phyloP scores from a whole-genome alignment of 768 basidiomycete species.

The Suillus fuscotomentosus region DNA sequence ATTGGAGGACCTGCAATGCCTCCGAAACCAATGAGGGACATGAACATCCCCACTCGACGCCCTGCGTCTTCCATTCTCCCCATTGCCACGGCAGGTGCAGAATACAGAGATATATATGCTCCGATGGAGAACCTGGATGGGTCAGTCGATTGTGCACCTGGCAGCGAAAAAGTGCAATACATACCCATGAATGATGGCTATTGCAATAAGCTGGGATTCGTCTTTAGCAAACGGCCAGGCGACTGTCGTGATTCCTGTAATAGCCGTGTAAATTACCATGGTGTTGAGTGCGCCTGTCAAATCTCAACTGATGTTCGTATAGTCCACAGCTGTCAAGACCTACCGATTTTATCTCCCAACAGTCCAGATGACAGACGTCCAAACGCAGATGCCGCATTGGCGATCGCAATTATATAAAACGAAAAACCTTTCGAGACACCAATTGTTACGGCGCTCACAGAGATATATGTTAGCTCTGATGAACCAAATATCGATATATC shows the following conservation, averaged over 20 bases:
- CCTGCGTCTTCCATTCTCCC: constrained; percentile 63
- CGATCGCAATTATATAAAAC: constrained; percentile 66
- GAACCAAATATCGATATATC: constrained; percentile 3
- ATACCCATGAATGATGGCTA: constrained; percentile 67
- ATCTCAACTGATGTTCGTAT: not conserved
- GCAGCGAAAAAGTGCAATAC: constrained; percentile 14
- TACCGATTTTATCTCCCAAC: constrained; percentile 54
- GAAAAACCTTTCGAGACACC: constrained; percentile 52
- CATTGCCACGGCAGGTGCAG: constrained; percentile 58
- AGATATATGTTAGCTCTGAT: constrained; percentile 66
- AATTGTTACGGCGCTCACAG: constrained; percentile 49
- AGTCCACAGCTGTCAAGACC: not conserved
- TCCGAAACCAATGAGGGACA: constrained; percentile 59
- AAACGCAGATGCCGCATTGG: constrained; percentile 62
- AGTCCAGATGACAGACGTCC: constrained; percentile 49
- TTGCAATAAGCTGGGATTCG: constrained; percentile 43
- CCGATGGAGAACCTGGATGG: constrained; percentile 55
- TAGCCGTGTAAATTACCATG: constrained; percentile 59
- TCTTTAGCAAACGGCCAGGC: constrained; percentile 65
- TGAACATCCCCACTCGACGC: constrained; percentile 60
- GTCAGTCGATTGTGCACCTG: not conserved
- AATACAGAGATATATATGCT: constrained; percentile 54
- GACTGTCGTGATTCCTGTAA: constrained; percentile 59
- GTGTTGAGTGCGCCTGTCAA: constrained; percentile 60
- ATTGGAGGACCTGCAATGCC: constrained; percentile 71